A percentile compares a stretch with the other conserved stretches of the same genome.
phyloP scores from a whole-genome alignment of 2,329 filamentous ascomycete species.

The Epichloe coenophiala region DNA sequence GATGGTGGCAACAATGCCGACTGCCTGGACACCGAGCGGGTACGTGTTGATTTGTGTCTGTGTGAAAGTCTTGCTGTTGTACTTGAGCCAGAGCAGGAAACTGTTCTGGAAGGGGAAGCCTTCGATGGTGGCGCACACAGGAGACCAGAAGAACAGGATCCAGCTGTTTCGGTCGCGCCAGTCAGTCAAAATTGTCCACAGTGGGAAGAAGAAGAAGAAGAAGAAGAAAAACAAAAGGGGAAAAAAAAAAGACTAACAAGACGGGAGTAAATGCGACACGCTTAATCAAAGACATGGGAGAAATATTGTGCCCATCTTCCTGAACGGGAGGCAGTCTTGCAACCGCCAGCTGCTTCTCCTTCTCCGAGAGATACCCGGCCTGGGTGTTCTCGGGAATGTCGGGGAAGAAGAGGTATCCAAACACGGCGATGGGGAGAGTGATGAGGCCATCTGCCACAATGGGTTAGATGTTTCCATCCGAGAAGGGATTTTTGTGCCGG shows the following conservation, averaged over 20 bases:
- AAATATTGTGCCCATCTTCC: background rate
- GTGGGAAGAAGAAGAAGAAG: too few species aligned
- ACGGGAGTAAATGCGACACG: background rate
- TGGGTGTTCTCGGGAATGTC: constrained; percentile 32
- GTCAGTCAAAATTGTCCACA: background rate
- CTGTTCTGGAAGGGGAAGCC: background rate
- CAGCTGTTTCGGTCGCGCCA: background rate
- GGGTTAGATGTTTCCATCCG: too few species aligned
- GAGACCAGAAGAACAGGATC: background rate
- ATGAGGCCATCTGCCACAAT: constrained; percentile 33
- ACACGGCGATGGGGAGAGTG: constrained; percentile 21
- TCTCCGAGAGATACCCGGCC: constrained; percentile 29
- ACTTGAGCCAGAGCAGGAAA: background rate
- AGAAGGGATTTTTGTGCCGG: too few species aligned
- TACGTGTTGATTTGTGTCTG: background rate
- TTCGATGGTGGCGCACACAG: background rate
- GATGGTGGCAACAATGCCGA: background rate
- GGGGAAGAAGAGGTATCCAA: constrained; percentile 23
- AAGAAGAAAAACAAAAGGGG: too few species aligned
- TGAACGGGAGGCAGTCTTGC: background rate
- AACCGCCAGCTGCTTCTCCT: constrained; percentile 30
- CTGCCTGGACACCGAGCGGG: background rate
- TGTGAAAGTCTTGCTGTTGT: background rate
- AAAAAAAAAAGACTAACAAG: background rate
- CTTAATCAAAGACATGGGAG: background rate